Evolutionary conservation across 2,329 filamentous ascomycete species (phyloP), one percentile per base, ranked within the genome.

Genomic region (Fusarium protoensiforme): DNA sequence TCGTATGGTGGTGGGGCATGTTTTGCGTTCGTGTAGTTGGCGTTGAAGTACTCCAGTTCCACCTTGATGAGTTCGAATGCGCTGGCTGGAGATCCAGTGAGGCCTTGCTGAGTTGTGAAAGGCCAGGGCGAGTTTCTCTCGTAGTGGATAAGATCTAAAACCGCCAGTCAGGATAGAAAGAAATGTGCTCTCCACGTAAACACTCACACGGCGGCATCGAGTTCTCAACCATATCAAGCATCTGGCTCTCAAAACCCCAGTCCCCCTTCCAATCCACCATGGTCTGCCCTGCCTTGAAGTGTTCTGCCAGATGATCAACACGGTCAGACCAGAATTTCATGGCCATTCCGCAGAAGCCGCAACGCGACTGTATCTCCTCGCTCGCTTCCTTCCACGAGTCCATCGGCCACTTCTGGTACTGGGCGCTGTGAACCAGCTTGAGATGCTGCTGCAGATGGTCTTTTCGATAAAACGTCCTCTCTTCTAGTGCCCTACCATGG

Each of bases 401-500:
- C 82, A 74, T 90, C 77, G 87, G 87, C 85, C 76, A 78, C 3
- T 61, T 79, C 58, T 38, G 33, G 16, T 39, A 57, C 54, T 57
- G 54, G 18, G 54, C 22, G 24, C n/a, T 39, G 35, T 57, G 54
- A 1, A 57, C 54, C 33, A 57, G 2, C 35, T 80, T 81, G 20
- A 84, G 65, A 64, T 84, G 83, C 56, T 84, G 83, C 6, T 80
- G 77, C 11, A 84, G 75, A 61, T 84, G 82, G 24, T 84, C 83
- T 67, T 84, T 84, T 9, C 83, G 72, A 59, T 82, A 83, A 64
- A 84, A 84, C 0, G 81, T 83, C 20, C 83, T 83, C 39, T 88
- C 86, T 54, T 78, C 77, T 4, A 78, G 57, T 2, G 78, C 75
- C 7, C 88, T 87, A 38, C 88, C 86, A 31, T 85, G 83, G 75